Conservation (phyloP, 805 yeast species). For the Huiozyma naganishii region DNA sequence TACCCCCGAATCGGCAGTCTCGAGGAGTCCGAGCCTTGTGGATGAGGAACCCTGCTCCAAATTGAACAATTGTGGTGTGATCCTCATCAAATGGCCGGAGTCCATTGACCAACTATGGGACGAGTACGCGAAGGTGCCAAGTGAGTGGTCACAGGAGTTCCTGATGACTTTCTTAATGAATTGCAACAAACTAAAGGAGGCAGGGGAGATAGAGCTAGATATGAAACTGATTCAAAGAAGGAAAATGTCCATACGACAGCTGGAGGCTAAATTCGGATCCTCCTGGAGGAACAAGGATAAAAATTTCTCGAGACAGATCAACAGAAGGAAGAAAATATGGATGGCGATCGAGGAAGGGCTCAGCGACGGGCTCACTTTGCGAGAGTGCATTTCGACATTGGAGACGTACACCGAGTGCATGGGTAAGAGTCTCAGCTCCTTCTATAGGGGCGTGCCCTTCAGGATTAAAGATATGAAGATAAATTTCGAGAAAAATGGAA, state of each 20-base stretch:
- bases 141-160: conserved; percentile 19
- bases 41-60: conserved; percentile 15
- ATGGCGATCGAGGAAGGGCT: conserved; percentile 21
- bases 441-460: conserved; percentile 25
- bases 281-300: conserved; percentile 24
- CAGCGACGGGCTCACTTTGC: conserved; percentile 14
- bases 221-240: conserved; percentile 13
- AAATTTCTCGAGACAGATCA: conserved; percentile 25
- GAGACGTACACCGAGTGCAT: conserved; percentile 16
- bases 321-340: conserved; percentile 25
- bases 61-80: conserved; percentile 21
- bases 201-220: conserved; percentile 3
- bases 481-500: not conserved
- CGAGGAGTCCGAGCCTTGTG: too few species aligned
- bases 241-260: conserved; percentile 15
- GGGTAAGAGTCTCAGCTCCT: conserved; percentile 20
- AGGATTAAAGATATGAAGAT: conserved; percentile 9
- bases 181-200: conserved; percentile 9
- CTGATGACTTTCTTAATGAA: conserved; percentile 12
- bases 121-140: conserved; percentile 21
- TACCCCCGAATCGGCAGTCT: too few species aligned
- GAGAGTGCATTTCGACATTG: conserved; percentile 15
- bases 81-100: conserved; percentile 21
- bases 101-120: conserved; percentile 22
- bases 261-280: conserved; percentile 19